Evolutionary conservation across 2,329 filamentous ascomycete genomes (phyloP).

Genomic region (Sporothrix protearum): DNA sequence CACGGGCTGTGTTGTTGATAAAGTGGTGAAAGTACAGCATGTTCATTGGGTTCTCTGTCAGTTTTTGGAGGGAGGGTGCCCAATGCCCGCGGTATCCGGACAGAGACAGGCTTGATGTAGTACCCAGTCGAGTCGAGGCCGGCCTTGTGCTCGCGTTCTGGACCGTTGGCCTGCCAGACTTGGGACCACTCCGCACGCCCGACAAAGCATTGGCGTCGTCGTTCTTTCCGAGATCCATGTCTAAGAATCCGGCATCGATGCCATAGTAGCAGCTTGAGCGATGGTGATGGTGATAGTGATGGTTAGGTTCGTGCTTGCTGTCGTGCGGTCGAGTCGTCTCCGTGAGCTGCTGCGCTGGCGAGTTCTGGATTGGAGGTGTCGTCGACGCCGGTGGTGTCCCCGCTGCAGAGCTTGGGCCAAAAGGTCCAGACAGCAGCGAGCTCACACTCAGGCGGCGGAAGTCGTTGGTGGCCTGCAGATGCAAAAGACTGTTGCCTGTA

Average conservation of each 20-base stretch:
- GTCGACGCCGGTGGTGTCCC: not conserved
- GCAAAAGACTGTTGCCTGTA: not conserved
- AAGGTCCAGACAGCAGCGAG: slow-evolving; percentile 57
- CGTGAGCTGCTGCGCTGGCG: not conserved
- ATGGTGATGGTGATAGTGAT: slow-evolving; percentile 9
- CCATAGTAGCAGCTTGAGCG: slow-evolving; percentile 56
- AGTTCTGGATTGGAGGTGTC: not conserved
- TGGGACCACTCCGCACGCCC: slow-evolving; percentile 23
- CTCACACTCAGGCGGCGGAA: slow-evolving; percentile 57
- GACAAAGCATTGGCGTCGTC: slow-evolving; percentile 66
- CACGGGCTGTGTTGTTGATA: slow-evolving; percentile 71
- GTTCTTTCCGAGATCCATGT: slow-evolving; percentile 67
- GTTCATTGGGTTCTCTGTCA: slow-evolving; percentile 74
- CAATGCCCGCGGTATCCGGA: slow-evolving; percentile 50
- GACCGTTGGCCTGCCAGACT: slow-evolving; percentile 26
- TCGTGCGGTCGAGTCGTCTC: not conserved
- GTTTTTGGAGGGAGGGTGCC: slow-evolving; percentile 48
- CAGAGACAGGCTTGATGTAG: slow-evolving; percentile 64
- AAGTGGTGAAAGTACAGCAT: slow-evolving; percentile 66
- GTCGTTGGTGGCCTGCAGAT: slow-evolving; percentile 20
- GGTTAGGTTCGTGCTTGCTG: not conserved
- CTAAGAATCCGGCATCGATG: slow-evolving; percentile 65
- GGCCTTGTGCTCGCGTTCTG: slow-evolving; percentile 27
- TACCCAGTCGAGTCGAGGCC: slow-evolving; percentile 56
- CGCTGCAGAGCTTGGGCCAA: slow-evolving; percentile 34